These are phyloP conservation scores for Poa pratensis DNA, from an alignment of 176 grass and related monocot species.

Conservation along the genomic window DNA sequence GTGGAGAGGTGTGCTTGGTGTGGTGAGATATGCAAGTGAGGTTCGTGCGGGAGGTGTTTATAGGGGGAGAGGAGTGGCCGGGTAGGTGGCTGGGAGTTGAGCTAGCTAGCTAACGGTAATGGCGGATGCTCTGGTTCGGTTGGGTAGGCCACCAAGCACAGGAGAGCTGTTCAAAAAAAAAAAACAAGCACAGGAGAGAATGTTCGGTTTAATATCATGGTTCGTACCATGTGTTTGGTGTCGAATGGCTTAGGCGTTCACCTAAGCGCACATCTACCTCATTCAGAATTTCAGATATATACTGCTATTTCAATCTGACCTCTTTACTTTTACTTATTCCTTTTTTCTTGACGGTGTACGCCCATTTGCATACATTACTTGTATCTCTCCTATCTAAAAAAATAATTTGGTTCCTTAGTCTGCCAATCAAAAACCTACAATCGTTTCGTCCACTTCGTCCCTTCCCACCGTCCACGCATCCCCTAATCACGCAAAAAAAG, in stretches of 20 bases:
- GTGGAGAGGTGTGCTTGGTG: neutral
- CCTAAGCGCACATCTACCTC: neutral
- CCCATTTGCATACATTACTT: too few relatives aligned
- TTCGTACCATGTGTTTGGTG: neutral
- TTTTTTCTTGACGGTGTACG: neutral
- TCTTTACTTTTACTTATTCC: neutral
- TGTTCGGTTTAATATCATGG: neutral
- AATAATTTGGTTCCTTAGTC: too few relatives aligned
- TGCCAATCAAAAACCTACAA: too few relatives aligned
- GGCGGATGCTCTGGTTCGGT: constrained; percentile 24
- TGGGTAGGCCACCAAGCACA: constrained; percentile 46
- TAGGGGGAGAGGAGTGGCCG: neutral
- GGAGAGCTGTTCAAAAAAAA: too few relatives aligned
- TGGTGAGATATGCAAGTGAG: constrained; percentile 9
- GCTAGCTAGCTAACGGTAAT: constrained; percentile 50
- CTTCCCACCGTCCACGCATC: too few relatives aligned
- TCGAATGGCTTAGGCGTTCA: too few relatives aligned
- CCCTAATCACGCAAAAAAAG: too few relatives aligned
- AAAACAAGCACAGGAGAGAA: neutral
- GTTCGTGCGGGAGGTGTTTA: constrained; percentile 2
- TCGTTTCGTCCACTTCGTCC: too few relatives aligned
- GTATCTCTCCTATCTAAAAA: too few relatives aligned
- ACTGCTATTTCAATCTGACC: neutral
- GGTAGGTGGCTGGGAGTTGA: constrained; percentile 46
- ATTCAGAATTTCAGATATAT: neutral